Conservation (phyloP, 1,139 yeast genomes). For the Lodderomyces jiufengensis region DNA sequence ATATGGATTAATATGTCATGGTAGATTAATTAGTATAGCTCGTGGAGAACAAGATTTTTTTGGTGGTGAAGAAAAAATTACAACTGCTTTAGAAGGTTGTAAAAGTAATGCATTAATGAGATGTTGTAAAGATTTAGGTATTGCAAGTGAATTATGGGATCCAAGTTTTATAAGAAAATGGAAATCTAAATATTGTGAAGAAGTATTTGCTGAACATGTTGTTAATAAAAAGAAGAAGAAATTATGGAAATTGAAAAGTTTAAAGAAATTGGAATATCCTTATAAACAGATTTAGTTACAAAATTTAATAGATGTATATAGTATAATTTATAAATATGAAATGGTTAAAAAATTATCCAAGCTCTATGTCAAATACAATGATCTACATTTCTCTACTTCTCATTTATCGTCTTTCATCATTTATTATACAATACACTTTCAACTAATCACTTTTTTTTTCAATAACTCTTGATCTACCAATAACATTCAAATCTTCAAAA, state of each 20-base stretch:
- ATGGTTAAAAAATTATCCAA: too few species aligned
- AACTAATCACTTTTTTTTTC: too few species aligned
- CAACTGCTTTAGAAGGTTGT: constrained; percentile 97
- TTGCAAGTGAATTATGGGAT: constrained; percentile 97
- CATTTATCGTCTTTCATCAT: too few species aligned
- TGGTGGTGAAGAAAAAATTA: constrained; percentile 74
- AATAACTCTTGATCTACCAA: too few species aligned
- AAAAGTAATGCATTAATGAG: constrained; percentile 96
- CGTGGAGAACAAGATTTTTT: constrained; percentile 95
- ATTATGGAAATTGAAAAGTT: constrained; percentile 70
- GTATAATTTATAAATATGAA: too few species aligned
- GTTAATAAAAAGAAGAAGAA: constrained; percentile 81
- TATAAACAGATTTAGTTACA: constrained; percentile 8
- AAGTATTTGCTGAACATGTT: constrained; percentile 82
- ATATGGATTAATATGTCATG: constrained; percentile 82
- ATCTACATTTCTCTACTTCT: too few species aligned
- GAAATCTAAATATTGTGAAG: constrained; percentile 74
- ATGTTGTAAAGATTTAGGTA: constrained; percentile 94
- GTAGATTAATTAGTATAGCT: constrained; percentile 85
- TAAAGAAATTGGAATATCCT: constrained; percentile 10
- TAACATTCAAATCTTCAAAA: constrained; percentile 65
- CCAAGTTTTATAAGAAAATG: constrained; percentile 81
- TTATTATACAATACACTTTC: too few species aligned
- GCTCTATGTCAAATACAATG: too few species aligned
- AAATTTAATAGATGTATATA: not conserved